Conservation (phyloP, 1,284 basidiomycete species). For the Ganoderma sp. region DNA sequence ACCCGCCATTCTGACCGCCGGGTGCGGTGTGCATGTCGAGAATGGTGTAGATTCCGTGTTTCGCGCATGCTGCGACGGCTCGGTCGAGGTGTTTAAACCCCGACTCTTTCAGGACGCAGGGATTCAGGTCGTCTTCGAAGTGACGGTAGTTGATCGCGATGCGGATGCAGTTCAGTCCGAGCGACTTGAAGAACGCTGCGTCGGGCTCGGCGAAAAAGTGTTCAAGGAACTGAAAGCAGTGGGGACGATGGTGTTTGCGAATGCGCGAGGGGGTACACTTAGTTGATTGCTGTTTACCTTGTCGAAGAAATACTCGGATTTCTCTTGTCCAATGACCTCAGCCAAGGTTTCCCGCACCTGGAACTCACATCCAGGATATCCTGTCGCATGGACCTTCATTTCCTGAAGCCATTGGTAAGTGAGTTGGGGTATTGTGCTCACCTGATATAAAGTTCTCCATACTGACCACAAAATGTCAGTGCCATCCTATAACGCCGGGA, state of each 20-base stretch:
- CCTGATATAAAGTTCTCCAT: constrained; percentile 72
- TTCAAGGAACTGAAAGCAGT: no score
- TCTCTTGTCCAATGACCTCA: constrained; percentile 60
- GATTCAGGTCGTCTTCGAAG: constrained; percentile 73
- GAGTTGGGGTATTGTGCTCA: constrained; percentile 18
- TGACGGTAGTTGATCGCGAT: constrained; percentile 73
- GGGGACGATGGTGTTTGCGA: no score
- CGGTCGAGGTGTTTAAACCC: constrained; percentile 73
- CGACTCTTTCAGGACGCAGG: constrained; percentile 61
- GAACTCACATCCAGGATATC: constrained; percentile 66
- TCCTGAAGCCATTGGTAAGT: not conserved
- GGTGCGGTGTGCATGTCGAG: constrained; percentile 69
- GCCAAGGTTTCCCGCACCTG: constrained; percentile 74
- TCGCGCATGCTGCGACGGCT: constrained; percentile 63
- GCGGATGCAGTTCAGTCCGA: constrained; percentile 77
- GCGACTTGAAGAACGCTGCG: constrained; percentile 70
- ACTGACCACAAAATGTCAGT: constrained; percentile 34
- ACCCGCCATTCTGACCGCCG: constrained; percentile 64
- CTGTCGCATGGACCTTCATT: constrained; percentile 33
- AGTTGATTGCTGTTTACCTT: constrained; percentile 62
- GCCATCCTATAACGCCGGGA: not conserved
- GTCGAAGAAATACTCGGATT: constrained; percentile 80
- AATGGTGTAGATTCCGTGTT: constrained; percentile 64
- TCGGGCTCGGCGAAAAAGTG: constrained; percentile 77
- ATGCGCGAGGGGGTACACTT: no score